phyloP scores from a whole-genome alignment of 768 basidiomycete genomes.

The Lactarius quietus region DNA sequence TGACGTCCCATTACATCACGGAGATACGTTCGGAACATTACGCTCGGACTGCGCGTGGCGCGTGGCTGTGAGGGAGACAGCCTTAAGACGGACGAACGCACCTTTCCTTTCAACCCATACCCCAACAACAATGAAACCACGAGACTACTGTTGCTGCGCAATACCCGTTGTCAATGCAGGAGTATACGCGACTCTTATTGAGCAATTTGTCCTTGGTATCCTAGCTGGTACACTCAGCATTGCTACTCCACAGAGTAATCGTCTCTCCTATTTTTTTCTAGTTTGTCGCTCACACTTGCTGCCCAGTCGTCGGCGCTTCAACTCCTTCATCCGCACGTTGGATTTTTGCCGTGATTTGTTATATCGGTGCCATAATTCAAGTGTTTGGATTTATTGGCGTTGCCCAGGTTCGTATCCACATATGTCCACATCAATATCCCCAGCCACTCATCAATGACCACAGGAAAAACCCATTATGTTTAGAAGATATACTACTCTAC shows the following conservation, averaged over 20 bases:
- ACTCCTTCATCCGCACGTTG: conserved; percentile 73
- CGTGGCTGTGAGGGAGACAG: not conserved
- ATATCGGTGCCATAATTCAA: conserved; percentile 73
- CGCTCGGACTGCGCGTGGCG: not conserved
- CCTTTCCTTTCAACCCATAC: conserved; percentile 15
- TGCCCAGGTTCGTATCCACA: conserved; percentile 50
- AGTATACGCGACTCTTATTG: conserved; percentile 73
- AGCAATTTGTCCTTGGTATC: conserved; percentile 69
- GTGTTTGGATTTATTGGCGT: conserved; percentile 85
- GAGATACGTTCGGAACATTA: not conserved
- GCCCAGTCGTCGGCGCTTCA: conserved; percentile 77
- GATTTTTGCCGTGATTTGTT: conserved; percentile 74
- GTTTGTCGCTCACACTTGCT: conserved; percentile 4
- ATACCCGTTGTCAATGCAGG: conserved; percentile 89
- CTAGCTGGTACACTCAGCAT: conserved; percentile 69
- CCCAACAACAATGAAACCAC: conserved; percentile 53
- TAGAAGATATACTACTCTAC: conserved; percentile 65
- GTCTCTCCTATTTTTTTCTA: not conserved
- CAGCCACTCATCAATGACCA: conserved; percentile 1
- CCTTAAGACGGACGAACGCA: conserved; percentile 20
- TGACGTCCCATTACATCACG: not conserved
- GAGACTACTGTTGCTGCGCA: conserved; percentile 92
- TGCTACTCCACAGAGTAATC: conserved; percentile 76
- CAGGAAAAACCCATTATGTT: conserved; percentile 67
- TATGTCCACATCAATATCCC: not conserved